Base-by-base conservation (phyloP, 192 early-diverging fungal species). In the Chytriomyces hyalinus region DNA sequence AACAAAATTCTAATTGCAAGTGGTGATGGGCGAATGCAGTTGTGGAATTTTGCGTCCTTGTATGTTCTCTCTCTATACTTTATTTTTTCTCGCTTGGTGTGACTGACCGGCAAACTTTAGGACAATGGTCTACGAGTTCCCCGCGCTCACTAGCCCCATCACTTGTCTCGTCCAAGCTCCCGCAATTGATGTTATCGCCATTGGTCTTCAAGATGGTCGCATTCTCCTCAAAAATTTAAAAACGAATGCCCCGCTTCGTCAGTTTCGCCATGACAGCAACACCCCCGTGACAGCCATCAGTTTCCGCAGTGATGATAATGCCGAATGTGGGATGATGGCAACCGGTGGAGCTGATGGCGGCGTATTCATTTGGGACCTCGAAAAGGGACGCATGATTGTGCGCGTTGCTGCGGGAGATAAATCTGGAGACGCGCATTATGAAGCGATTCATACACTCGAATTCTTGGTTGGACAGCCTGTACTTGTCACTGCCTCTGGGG, bases 1-100 rank as follows among this genome's bases (percentile, higher is more conserved):
- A 98, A 99, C 88, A 99, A 99, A 82, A 86, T 99, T 7, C 84
- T 98, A 5, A 80, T 98, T 15, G 94, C 88, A 28, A 94, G 93
- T 77, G 88, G 85, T 13, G 90, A 98, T 79, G 97, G 96, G 46
- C 80, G 85, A 1, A 87, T 99, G 90, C 93, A 96, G 84, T 86
- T 99, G 70, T 99, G 95, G 95, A 99, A 99, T 82, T 90, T 98
- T 78, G 84, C 85, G 62, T 92, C 88, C 28, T 80, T 85, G 87
- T 87, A 82, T 36, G 73, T 86, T 59, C 11, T 62, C 11, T 20
- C 36, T 20, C 44, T 0, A 45, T 1, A 46, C 36, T 43, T 67
- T 46, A 49, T 13, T 70, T 53, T 26, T 15, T 47, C n/a, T 15
- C 45, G 48, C 49, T 43, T 70, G 26, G 17, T 47, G 0, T 2